Conservation (phyloP, 495 filamentous ascomycete genomes). For the Hypoxylon subgilvum region DNA sequence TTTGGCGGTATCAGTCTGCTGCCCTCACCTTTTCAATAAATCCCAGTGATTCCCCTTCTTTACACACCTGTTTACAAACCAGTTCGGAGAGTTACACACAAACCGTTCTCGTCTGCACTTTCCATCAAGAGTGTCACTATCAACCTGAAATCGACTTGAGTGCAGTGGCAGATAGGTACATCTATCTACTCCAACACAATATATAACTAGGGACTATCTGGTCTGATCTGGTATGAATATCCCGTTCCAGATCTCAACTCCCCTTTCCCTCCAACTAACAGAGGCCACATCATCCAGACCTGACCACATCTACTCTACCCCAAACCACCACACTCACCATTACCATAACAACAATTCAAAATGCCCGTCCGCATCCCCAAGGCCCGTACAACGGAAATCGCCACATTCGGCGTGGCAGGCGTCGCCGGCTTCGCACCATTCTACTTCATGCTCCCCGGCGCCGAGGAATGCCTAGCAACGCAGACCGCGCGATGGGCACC, state of each 20-base stretch:
- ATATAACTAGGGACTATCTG: neutral
- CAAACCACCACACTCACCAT: constrained; percentile 19
- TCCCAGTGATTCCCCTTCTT: constrained; percentile 1
- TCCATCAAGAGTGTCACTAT: too few species aligned
- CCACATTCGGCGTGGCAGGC: constrained; percentile 53
- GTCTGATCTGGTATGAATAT: constrained; percentile 8
- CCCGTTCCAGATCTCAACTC: neutral
- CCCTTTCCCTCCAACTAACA: constrained; percentile 3
- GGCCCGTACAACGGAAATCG: constrained; percentile 46
- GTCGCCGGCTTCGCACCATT: constrained; percentile 53
- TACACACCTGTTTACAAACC: neutral
- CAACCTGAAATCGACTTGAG: neutral
- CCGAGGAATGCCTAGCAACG: constrained; percentile 49
- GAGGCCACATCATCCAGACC: neutral
- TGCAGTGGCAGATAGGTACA: neutral
- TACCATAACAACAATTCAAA: constrained; percentile 29
- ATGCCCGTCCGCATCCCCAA: constrained; percentile 58
- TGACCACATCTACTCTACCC: constrained; percentile 24
- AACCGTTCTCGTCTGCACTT: neutral
- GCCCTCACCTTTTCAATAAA: constrained; percentile 17
- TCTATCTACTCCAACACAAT: too few species aligned
- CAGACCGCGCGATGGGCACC: constrained; percentile 57
- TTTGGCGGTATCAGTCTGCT: constrained; percentile 5
- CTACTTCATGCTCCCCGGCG: constrained; percentile 55
- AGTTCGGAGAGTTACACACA: constrained; percentile 4